Percentiles rank a stretch among this genome's conserved stretches.
Conservation (phyloP, 768 basidiomycete species). For the Agrocybe praecox region DNA sequence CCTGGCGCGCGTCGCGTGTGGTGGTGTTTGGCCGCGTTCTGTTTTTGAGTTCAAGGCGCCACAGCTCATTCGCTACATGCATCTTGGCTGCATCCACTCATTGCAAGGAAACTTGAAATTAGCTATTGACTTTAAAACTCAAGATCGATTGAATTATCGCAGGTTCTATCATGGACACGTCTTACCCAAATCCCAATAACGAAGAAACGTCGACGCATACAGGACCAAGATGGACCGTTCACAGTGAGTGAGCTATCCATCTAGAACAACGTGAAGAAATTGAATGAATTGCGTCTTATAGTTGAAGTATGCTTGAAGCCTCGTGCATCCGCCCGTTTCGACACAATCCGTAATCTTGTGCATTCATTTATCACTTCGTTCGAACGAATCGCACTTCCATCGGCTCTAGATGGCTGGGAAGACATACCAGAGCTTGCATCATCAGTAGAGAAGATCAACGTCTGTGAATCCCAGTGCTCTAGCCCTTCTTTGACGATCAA, state of each 20-base stretch:
- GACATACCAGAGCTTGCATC: constrained; percentile 67
- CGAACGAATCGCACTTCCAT: constrained; percentile 69
- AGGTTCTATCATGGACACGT: neutral
- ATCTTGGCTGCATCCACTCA: neutral
- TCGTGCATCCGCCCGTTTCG: constrained; percentile 71
- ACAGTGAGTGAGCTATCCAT: constrained; percentile 42
- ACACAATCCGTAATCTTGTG: constrained; percentile 70
- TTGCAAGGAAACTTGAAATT: neutral
- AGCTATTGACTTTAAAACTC: neutral
- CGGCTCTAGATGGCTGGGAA: constrained; percentile 78
- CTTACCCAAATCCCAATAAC: neutral
- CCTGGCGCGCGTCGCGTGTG: constrained; percentile 19
- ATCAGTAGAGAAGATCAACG: constrained; percentile 76
- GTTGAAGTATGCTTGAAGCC: constrained; percentile 84
- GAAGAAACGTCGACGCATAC: neutral
- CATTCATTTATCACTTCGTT: constrained; percentile 57
- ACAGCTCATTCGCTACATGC: neutral
- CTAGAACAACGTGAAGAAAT: neutral
- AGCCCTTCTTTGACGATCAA: constrained; percentile 52
- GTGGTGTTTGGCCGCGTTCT: constrained; percentile 48
- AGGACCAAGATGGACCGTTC: constrained; percentile 60
- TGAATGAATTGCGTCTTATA: constrained; percentile 26
- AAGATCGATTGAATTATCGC: neutral
- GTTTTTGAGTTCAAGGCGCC: neutral
- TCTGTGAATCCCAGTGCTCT: constrained; percentile 72